A percentile compares a stretch with the other conserved stretches of the same genome.
These are phyloP conservation scores for Lolium rigidum DNA, from an alignment of 176 grass and related monocot species.

Conservation along the genomic window DNA sequence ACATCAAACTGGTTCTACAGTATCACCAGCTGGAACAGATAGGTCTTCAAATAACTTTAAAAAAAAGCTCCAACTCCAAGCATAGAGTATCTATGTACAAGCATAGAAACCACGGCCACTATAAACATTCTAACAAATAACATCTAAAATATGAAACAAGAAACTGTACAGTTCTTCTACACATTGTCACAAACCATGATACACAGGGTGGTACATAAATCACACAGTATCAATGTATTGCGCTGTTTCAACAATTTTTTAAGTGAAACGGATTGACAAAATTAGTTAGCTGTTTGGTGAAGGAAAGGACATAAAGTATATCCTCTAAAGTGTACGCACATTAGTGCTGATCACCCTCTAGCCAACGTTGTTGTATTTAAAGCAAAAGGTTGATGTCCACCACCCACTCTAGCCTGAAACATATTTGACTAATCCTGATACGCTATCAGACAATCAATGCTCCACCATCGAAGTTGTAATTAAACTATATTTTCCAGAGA, in stretches of 20 bases:
- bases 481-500: constrained; percentile 3
- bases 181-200: background rate
- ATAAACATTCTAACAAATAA: too few relatives aligned
- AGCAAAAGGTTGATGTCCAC: constrained; percentile 32
- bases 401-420: constrained; percentile 26
- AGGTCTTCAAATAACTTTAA: background rate
- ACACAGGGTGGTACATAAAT: background rate
- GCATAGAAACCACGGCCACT: background rate
- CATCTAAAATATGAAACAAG: background rate
- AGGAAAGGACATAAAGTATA: background rate
- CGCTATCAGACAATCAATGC: background rate
- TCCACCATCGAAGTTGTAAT: background rate
- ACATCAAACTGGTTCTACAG: background rate
- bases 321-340: background rate
- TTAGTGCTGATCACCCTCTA: background rate
- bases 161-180: background rate
- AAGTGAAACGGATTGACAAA: background rate
- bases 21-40: background rate
- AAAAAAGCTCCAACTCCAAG: background rate
- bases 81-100: background rate
- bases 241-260: background rate
- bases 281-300: background rate
- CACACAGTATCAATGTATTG: background rate
- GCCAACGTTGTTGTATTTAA: constrained; percentile 20
- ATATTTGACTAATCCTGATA: constrained; percentile 1